Evolutionary conservation across 768 basidiomycete genomes (phyloP), one percentile per base, ranked within the genome.

Genomic region (Russula dissimulans): DNA sequence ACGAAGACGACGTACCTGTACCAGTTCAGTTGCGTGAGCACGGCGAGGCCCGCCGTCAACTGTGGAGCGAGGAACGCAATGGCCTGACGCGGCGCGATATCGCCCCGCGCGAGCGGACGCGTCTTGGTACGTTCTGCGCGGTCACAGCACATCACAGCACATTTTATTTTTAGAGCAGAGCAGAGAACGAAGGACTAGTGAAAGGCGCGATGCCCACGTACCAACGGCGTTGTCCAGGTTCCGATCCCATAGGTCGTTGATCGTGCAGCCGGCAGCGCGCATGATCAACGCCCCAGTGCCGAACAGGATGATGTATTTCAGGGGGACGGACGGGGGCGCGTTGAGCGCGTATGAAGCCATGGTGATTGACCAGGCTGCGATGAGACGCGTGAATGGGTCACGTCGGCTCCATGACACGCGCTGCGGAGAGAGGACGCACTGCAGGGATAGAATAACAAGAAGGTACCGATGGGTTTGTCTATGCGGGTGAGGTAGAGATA

Each of bases 171-270:
- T 26, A 26, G 22, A 26, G 22, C 22, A 26, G 22, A 26, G 22
- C 22, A 1, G 22, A 26, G 2, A 26, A 26, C 22, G 22, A 26
- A 26, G 22, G 2, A 26, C 22, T 26, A 26, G 22, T 26, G 22
- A 26, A 26, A 26, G 39, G 39, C 1, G 39, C 10, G 39, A 14
- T 41, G n/a, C 39, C 41, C 17, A 71, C 82, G 59, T 68, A 94
- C 95, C 93, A 51, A 98, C 97, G 42, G 86, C 85, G 69, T 84
- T 85, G 78, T 99, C 97, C 47, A 97, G 81, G 62, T 91, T 84
- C 64, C 79, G 80, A 73, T 99, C 97, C 95, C 97, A 98, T 85
- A 99, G 85, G 70, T 99, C 97, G 71, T 99, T 99, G 67, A 99
- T 95, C 3, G 92, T 97, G 73, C 97, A 99, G 3, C 97, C 97